Percentiles rank a stretch among this genome's conserved stretches.
These are phyloP conservation scores for Aspergillus neotritici DNA, from an alignment of 2,329 filamentous ascomycete species.

Conservation along the genomic window DNA sequence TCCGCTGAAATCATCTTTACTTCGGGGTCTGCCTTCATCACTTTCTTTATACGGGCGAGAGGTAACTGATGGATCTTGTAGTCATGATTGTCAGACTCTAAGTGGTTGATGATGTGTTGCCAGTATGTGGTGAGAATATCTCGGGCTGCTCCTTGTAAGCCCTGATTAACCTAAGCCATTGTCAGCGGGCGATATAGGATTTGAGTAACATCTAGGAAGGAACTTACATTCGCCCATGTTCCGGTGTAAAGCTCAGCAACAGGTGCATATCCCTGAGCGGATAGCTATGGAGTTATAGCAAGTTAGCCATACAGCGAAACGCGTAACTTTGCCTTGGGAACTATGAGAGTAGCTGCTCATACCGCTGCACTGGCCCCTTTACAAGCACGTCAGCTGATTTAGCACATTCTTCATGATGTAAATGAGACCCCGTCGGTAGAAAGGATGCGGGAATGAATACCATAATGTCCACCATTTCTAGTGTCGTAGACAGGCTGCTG, in stretches of 20 bases:
- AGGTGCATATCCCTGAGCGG: constrained; percentile 81
- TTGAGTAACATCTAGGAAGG: neutral
- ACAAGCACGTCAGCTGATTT: neutral
- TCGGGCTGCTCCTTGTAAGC: constrained; percentile 83
- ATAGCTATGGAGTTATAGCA: constrained; percentile 54
- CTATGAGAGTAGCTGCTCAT: constrained; percentile 33
- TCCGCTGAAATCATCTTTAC: constrained; percentile 99
- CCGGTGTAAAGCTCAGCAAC: constrained; percentile 85
- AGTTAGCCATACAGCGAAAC: constrained; percentile 7
- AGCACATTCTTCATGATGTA: too few relatives aligned
- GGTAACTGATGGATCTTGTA: constrained; percentile 98
- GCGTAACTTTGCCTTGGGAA: neutral
- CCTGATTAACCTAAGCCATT: constrained; percentile 74
- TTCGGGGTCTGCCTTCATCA: constrained; percentile 99
- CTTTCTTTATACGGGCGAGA: constrained; percentile 97
- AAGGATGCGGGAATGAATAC: constrained; percentile 41
- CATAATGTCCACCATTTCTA: constrained; percentile 70
- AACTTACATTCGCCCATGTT: constrained; percentile 84
- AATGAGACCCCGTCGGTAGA: too few relatives aligned
- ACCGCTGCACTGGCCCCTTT: constrained; percentile 64
- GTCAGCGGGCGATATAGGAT: constrained; percentile 17
- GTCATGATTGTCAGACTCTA: constrained; percentile 92
- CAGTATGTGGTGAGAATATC: constrained; percentile 98
- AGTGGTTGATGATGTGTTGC: constrained; percentile 95
- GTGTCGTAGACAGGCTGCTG: constrained; percentile 66